Evolutionary conservation across 169 alveolate genomes (phyloP), one percentile per base, ranked within the genome.

Genomic region (Plasmodium sp.): DNA sequence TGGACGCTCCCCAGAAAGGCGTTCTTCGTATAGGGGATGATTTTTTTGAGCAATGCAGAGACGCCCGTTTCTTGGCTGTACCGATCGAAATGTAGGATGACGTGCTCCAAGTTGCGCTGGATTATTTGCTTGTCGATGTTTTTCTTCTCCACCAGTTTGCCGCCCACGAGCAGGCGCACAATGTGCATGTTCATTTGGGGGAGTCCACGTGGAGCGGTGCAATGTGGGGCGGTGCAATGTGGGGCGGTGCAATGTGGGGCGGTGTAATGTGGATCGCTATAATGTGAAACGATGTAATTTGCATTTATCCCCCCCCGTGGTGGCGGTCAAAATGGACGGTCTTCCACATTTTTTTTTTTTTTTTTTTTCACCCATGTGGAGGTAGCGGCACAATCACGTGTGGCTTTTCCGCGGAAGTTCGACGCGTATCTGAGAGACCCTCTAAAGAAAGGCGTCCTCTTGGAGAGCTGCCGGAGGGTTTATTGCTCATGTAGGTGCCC

Each of bases 141-240:
- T 75, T 75, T 86, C 51, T 86, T 77, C 56, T 86, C 93, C 7
- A 58, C 2, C 14, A 86, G 43, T 86, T 79, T 86, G 7, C 93
- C 83, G 9, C 43, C 39, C 12, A 75, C 72, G 5, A 86, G 34
- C 14, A 71, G 18, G 33, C 71, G 43, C 14, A 74, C 67, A 51
- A 86, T 27, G 5, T 86, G 81, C 36, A 33, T 86, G 48, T 86
- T 86, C 93, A 86, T 86, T 51, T 10, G 39, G 43, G 72, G 39
- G 34, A 83, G 18, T 31, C 16, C 14, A 67, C 27, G 27, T 22
- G 27, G 27, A 22, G 27, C 5, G 33, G 5, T 67, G 27, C 27
- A 0, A 14, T 1, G 77, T 67, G 22, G 27, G 27, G 27, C 5
- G 33, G 5, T 67, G 18, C 18, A 0, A 14, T 1, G 77, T 67